phyloP scores from a whole-genome alignment of 1,284 basidiomycete species.

The Ceratobasidium sp. region DNA sequence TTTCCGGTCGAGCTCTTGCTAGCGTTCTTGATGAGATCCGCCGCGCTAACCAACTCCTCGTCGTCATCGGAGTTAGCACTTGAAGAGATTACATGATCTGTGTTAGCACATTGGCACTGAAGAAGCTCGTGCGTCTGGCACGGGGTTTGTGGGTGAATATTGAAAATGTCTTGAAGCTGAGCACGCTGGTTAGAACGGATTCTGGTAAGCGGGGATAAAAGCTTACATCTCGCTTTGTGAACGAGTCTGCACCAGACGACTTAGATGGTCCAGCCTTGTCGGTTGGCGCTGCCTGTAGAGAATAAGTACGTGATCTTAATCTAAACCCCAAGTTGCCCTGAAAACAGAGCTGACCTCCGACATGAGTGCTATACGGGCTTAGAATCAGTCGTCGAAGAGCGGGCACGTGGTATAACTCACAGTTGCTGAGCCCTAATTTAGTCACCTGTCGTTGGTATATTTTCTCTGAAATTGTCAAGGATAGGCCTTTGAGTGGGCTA shows the following conservation, averaged over 20 bases:
- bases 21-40: constrained; percentile 55
- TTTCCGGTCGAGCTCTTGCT: neutral
- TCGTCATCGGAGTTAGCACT: constrained; percentile 54
- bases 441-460: constrained; percentile 94
- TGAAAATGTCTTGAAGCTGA: constrained; percentile 92
- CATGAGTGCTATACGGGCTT: constrained; percentile 43
- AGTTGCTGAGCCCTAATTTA: constrained; percentile 92
- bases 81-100: constrained; percentile 49
- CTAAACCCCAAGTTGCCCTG: constrained; percentile 61
- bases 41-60: constrained; percentile 48
- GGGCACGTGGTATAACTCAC: constrained; percentile 64
- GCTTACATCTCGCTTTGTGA: constrained; percentile 86
- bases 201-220: constrained; percentile 41
- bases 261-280: constrained; percentile 51
- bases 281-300: constrained; percentile 63
- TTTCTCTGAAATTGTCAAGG: constrained; percentile 69
- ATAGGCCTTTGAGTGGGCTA: neutral
- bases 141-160: constrained; percentile 80
- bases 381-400: constrained; percentile 10
- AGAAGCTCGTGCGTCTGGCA: constrained; percentile 95
- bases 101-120: constrained; percentile 75
- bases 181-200: constrained; percentile 41
- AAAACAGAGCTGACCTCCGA: constrained; percentile 13
- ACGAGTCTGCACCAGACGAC: constrained; percentile 85
- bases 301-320: constrained; percentile 38